Evolutionary conservation across 371 early-diverging fungal genomes (phyloP).

Genomic region (Haplosporangium sp.): DNA sequence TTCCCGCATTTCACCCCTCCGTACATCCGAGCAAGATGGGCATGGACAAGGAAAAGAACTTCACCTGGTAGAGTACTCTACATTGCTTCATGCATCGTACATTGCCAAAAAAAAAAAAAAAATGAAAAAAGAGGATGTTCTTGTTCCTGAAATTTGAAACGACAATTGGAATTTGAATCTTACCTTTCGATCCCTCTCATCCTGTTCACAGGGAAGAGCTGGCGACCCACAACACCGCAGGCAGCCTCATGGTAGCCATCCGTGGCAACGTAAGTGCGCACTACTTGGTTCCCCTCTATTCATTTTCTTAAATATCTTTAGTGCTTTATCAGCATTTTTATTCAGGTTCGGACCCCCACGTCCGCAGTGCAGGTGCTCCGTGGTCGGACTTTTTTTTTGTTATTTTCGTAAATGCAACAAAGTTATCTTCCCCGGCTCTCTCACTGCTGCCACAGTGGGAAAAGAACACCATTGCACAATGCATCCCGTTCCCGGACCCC

Average conservation of each 20-base stretch:
- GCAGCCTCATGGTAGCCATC: slow-evolving; percentile 61
- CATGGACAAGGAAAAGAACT: slow-evolving; percentile 32
- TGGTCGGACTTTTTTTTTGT: slow-evolving; percentile 3
- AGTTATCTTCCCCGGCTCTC: neutral
- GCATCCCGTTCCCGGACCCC: too few relatives aligned
- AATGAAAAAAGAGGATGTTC: too few relatives aligned
- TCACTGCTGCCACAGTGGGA: neutral
- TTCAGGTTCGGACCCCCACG: neutral
- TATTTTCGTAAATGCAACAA: slow-evolving; percentile 5
- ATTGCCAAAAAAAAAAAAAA: too few relatives aligned
- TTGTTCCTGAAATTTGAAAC: neutral
- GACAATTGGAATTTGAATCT: neutral
- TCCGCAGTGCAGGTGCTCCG: neutral
- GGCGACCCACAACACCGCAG: slow-evolving; percentile 58
- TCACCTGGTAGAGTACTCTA: slow-evolving; percentile 34
- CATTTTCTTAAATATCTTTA: neutral
- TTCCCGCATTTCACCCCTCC: neutral
- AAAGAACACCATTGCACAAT: too few relatives aligned
- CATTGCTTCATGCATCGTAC: neutral
- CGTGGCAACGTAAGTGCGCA: slow-evolving; percentile 55
- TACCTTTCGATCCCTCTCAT: neutral
- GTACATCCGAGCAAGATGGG: slow-evolving; percentile 19
- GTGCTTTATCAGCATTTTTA: neutral
- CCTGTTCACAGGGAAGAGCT: slow-evolving; percentile 60
- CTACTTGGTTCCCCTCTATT: neutral